These are phyloP conservation scores for Inga leiocalycina DNA, from an alignment of 306 rosid species.

Conservation along the genomic window DNA sequence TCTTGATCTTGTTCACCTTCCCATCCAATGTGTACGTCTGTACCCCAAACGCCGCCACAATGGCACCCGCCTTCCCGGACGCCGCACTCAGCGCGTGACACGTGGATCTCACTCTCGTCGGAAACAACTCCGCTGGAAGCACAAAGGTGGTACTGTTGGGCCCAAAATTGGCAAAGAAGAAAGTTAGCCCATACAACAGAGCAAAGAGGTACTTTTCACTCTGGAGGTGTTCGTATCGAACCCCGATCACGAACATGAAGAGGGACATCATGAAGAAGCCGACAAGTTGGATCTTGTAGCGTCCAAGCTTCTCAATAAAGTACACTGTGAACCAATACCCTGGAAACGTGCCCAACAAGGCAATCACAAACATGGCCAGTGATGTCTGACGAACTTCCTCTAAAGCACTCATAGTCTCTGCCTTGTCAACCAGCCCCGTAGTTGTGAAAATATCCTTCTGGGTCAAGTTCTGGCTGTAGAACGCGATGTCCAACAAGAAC, in stretches of 20 bases:
- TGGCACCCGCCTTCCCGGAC: neutral
- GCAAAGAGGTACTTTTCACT: neutral
- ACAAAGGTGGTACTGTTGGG: neutral
- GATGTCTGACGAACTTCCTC: neutral
- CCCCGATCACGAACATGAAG: neutral
- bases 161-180: neutral
- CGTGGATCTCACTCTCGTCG: neutral
- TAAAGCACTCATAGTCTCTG: neutral
- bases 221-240: neutral
- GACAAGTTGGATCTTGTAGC: neutral
- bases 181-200: neutral
- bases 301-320: neutral
- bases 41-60: neutral
- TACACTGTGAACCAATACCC: neutral
- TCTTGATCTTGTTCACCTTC: neutral
- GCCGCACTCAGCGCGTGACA: neutral
- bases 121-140: neutral
- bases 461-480: neutral
- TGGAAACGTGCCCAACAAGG: neutral
- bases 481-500: constrained; percentile 2
- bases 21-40: neutral
- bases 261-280: neutral
- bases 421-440: neutral
- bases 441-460: neutral
- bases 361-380: neutral